phyloP scores from a whole-genome alignment of 2,329 filamentous ascomycete genomes.

The Peltaster fructicola region DNA sequence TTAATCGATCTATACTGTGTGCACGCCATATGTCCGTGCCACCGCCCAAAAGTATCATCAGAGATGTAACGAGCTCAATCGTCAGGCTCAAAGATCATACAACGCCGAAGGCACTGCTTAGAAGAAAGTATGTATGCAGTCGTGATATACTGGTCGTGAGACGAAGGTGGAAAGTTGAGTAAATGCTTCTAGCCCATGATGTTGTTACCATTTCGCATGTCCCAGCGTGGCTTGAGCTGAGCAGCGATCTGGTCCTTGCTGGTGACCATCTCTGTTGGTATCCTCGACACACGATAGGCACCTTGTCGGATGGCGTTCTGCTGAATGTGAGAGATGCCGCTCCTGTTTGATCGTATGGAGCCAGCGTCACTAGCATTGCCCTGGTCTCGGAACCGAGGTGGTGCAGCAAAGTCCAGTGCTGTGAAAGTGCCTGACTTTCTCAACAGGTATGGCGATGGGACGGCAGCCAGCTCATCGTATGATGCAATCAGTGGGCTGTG shows the following conservation, averaged over 20 bases:
- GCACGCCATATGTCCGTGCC: too few relatives aligned
- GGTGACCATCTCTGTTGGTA: slow-evolving; percentile 68
- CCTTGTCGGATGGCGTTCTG: slow-evolving; percentile 58
- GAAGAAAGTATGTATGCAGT: too few relatives aligned
- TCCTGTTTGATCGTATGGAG: slow-evolving; percentile 49
- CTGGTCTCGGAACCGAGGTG: slow-evolving; percentile 50
- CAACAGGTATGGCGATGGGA: slow-evolving; percentile 75
- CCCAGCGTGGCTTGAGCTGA: slow-evolving; percentile 40
- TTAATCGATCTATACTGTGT: too few relatives aligned
- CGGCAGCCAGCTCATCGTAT: slow-evolving; percentile 68
- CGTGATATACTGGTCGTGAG: too few relatives aligned
- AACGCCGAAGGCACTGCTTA: too few relatives aligned
- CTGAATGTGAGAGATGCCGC: slow-evolving; percentile 56
- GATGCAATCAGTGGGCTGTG: slow-evolving; percentile 66
- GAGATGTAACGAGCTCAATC: too few relatives aligned
- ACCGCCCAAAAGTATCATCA: too few relatives aligned
- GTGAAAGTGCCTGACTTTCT: slow-evolving; percentile 68
- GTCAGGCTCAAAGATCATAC: too few relatives aligned
- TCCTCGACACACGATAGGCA: slow-evolving; percentile 69
- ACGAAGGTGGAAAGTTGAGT: too few relatives aligned
- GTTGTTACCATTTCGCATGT: slow-evolving; percentile 21
- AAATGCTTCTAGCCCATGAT: slow-evolving; percentile 3
- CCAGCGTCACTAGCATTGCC: slow-evolving; percentile 27
- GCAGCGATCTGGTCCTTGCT: slow-evolving; percentile 48
- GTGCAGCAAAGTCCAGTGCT: slow-evolving; percentile 62